phyloP scores from a whole-genome alignment of 768 basidiomycete species.

The Hortiboletus campestris region DNA sequence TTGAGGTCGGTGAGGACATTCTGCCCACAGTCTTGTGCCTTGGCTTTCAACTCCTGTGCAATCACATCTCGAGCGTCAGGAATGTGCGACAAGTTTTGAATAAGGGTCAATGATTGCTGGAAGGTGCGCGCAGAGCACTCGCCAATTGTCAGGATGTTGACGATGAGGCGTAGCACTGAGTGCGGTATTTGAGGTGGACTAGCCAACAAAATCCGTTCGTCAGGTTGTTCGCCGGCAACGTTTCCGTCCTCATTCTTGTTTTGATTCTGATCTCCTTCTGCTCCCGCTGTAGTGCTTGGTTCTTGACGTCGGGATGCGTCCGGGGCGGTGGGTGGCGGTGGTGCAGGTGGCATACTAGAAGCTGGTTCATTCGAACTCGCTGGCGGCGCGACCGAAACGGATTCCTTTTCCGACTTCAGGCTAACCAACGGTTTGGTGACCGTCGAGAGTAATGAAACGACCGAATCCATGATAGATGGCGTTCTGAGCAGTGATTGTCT shows the following conservation, averaged over 20 bases:
- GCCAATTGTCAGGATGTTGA: slow-evolving; percentile 95
- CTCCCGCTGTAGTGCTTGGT: slow-evolving; percentile 10
- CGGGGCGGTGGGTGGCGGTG: background rate
- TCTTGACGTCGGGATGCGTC: slow-evolving; percentile 17
- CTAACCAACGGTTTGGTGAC: slow-evolving; percentile 81
- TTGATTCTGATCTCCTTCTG: slow-evolving; percentile 20
- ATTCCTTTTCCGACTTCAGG: slow-evolving; percentile 51
- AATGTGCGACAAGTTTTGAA: slow-evolving; percentile 88
- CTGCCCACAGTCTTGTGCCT: slow-evolving; percentile 87
- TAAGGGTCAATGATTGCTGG: slow-evolving; percentile 86
- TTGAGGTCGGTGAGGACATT: slow-evolving; percentile 73
- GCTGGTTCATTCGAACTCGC: slow-evolving; percentile 15
- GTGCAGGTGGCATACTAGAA: slow-evolving; percentile 2
- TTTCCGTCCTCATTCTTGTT: slow-evolving; percentile 25
- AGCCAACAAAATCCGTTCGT: slow-evolving; percentile 54
- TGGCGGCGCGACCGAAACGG: slow-evolving; percentile 21
- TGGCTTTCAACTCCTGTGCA: slow-evolving; percentile 79
- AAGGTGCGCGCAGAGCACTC: slow-evolving; percentile 98
- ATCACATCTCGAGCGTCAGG: slow-evolving; percentile 88
- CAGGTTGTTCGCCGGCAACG: slow-evolving; percentile 19
- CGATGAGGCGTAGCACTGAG: slow-evolving; percentile 81
- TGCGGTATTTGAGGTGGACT: slow-evolving; percentile 85
- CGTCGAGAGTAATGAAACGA: slow-evolving; percentile 82
- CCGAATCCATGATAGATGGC: slow-evolving; percentile 88
- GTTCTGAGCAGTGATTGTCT: slow-evolving; percentile 83